Conservation (phyloP, 1,284 basidiomycete species). For the Malassezia cuniculi region DNA sequence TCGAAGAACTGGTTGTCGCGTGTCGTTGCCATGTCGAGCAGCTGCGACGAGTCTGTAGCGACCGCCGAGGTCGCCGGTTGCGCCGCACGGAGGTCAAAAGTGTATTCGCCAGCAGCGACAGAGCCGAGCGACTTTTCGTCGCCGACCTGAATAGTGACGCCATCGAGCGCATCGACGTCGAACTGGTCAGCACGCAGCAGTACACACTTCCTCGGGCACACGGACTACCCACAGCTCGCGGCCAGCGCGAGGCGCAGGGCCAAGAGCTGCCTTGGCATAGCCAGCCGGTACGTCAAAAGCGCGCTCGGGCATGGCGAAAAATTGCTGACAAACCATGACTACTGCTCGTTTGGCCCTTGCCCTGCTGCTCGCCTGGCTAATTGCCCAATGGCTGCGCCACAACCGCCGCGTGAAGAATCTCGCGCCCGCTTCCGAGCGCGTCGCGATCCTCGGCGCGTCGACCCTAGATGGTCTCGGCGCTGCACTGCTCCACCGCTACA, state of each 20-base stretch:
- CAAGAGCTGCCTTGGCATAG: background rate
- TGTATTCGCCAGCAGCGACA: too few species aligned
- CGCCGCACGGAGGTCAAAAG: constrained; percentile 20
- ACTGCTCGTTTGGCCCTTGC: constrained; percentile 14
- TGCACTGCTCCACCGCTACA: constrained; percentile 60
- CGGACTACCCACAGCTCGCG: constrained; percentile 13
- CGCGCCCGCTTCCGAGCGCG: constrained; percentile 52
- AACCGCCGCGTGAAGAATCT: constrained; percentile 27
- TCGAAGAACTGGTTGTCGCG: constrained; percentile 1
- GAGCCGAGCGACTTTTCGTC: constrained; percentile 2
- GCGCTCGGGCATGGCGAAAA: too few species aligned
- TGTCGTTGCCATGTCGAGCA: constrained; percentile 24
- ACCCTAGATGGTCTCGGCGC: constrained; percentile 61
- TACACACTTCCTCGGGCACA: constrained; percentile 11
- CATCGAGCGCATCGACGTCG: constrained; percentile 19
- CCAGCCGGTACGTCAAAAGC: constrained; percentile 5
- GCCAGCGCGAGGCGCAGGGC: background rate
- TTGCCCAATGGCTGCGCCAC: constrained; percentile 13
- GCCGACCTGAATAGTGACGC: constrained; percentile 5
- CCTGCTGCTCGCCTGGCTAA: constrained; percentile 10
- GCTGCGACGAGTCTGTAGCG: constrained; percentile 18
- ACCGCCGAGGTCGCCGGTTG: constrained; percentile 7
- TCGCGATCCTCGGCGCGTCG: constrained; percentile 66
- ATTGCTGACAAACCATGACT: constrained; percentile 1
- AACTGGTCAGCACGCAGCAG: too few species aligned